Evolutionary conservation across 441 rosid species (phyloP).

Genomic region (Lagerstroemia fauriei): DNA sequence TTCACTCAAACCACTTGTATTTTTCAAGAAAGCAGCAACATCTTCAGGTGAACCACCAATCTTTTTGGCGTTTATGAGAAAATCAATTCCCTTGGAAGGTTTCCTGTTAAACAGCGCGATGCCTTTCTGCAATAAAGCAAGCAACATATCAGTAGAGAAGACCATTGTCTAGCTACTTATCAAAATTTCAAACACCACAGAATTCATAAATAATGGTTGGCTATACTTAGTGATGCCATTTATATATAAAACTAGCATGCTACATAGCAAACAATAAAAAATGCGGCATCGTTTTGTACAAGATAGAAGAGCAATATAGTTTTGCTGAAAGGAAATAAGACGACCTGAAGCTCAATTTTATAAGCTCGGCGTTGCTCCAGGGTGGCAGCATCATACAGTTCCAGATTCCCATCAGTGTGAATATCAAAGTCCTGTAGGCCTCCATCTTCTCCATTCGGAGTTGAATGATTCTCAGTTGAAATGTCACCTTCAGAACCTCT

Average conservation of each 20-base stretch:
- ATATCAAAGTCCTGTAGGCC: conserved; percentile 58
- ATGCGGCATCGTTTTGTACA: background rate
- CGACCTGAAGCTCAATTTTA: conserved; percentile 94
- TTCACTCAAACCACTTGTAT: conserved; percentile 71
- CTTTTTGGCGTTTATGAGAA: conserved; percentile 69
- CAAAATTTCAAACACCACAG: background rate
- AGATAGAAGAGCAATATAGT: background rate
- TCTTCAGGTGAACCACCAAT: conserved; percentile 78
- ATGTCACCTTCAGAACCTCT: conserved; percentile 60
- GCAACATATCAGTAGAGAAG: conserved; percentile 39
- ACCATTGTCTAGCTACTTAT: background rate
- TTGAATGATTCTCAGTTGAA: conserved; percentile 50
- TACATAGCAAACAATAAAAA: background rate
- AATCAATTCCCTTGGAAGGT: conserved; percentile 93
- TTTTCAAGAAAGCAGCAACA: conserved; percentile 76
- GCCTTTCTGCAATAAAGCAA: conserved; percentile 77
- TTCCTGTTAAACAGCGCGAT: conserved; percentile 80
- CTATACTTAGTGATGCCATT: background rate
- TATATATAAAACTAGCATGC: background rate
- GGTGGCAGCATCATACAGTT: conserved; percentile 76
- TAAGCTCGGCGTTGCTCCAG: conserved; percentile 92
- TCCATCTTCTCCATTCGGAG: conserved; percentile 65
- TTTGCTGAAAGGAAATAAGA: conserved; percentile 19
- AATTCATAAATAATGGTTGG: background rate
- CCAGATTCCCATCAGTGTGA: conserved; percentile 63